phyloP scores from a whole-genome alignment of 306 rosid species.

The Hippophae tibetana region DNA sequence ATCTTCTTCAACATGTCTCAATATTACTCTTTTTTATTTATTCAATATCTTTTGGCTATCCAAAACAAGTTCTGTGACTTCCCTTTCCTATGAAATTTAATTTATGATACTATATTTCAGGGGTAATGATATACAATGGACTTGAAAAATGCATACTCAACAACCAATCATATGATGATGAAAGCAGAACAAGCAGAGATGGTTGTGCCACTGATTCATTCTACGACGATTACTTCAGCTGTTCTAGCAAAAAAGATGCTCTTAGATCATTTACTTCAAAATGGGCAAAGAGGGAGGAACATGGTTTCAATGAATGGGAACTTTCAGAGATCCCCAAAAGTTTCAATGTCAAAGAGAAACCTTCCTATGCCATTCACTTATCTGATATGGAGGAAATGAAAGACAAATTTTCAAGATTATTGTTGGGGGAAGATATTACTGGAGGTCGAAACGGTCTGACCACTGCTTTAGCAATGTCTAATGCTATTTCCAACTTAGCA shows the following conservation, averaged over 20 bases:
- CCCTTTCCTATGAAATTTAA: no score
- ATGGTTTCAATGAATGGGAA: slow-evolving; percentile 63
- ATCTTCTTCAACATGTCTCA: no score
- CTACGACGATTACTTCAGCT: slow-evolving; percentile 62
- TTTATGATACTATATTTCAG: slow-evolving; percentile 32
- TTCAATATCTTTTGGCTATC: background rate
- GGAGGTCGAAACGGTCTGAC: slow-evolving; percentile 73
- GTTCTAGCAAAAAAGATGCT: slow-evolving; percentile 78
- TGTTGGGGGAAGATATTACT: slow-evolving; percentile 82
- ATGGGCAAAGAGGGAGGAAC: slow-evolving; percentile 55
- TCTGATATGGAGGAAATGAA: slow-evolving; percentile 76
- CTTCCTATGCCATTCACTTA: slow-evolving; percentile 31
- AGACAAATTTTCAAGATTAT: slow-evolving; percentile 70
- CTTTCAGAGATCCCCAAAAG: slow-evolving; percentile 45
- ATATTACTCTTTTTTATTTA: background rate
- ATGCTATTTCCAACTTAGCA: slow-evolving; percentile 69
- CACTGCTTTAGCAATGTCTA: slow-evolving; percentile 76
- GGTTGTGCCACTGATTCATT: slow-evolving; percentile 69
- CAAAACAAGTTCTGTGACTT: no score
- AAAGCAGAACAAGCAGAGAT: slow-evolving; percentile 72
- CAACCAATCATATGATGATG: slow-evolving; percentile 41
- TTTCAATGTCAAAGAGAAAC: slow-evolving; percentile 55
- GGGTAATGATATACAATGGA: slow-evolving; percentile 77
- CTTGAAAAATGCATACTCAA: slow-evolving; percentile 76
- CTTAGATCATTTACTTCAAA: slow-evolving; percentile 78